Evolutionary conservation across 352 stramenopile species (phyloP), one percentile per base, ranked within the genome.

Genomic region (Blastocystis sp.): DNA sequence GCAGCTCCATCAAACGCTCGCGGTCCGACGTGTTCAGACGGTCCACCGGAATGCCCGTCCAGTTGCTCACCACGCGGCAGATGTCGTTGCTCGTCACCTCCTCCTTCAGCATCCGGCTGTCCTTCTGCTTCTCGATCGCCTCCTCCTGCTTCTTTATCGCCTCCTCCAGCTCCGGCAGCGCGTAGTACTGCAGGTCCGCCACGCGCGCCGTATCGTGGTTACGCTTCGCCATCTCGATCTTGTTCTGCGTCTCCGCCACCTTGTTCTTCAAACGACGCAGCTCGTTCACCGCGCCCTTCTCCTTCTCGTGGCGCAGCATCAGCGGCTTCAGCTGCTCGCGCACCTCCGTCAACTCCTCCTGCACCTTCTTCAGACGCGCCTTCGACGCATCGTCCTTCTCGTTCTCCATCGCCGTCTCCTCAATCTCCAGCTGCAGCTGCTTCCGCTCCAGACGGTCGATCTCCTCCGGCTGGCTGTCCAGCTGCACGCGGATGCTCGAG

Each of bases 161-260:
- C 57, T 92, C 89, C 91, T 98, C 91, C 0, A 98, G 92, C 61
- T 95, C 92, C 1, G 97, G 96, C 87, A 99, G 94, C 2, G 93
- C 94, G 38, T 94, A 94, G 90, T 98, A 98, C 84, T 98, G 96
- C 4, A 99, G 89, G 89, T 98, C 95, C 1, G 95, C 95, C 45
- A 96, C 96, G 21, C 92, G 94, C 69, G 96, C 94, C 3, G 98
- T 90, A 89, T 99, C 96, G 89, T 96, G 95, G 87, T 95, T 94
- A 40, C 95, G 93, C 90, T 98, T 93, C 0, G 94, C 94, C 87
- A 95, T 92, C 76, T 96, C 92, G n/a, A 98, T 94, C 89, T 98
- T 97, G 52, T 96, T 89, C 76, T 97, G 93, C 21, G 98, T 89
- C 52, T 93, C 90, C 66, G 91, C 92, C 54, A 98, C 93, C 89